A percentile compares a stretch with the other conserved stretches of the same genome.
These are phyloP conservation scores for Daldinia grandis DNA, from an alignment of 495 filamentous ascomycete genomes.

Conservation along the genomic window DNA sequence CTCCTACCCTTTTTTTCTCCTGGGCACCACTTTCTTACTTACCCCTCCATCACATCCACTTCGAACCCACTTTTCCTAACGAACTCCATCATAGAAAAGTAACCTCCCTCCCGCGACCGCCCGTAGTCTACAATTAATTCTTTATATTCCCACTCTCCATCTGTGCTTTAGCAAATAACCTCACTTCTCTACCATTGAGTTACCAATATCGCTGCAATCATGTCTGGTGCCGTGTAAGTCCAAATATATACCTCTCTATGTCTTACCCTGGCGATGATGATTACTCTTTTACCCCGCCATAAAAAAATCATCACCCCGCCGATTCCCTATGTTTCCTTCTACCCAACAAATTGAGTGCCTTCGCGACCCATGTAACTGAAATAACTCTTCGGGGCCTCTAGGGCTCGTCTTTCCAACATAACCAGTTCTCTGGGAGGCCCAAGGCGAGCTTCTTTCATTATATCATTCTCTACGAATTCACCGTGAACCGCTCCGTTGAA, in stretches of 20 bases:
- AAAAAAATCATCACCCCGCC: conserved; percentile 32
- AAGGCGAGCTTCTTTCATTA: conserved; percentile 51
- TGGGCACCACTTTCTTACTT: conserved; percentile 30
- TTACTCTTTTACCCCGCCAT: conserved; percentile 26
- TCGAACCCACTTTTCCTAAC: conserved; percentile 36
- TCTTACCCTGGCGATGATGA: conserved; percentile 38
- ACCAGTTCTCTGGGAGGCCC: conserved; percentile 67
- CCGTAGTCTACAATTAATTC: conserved; percentile 18
- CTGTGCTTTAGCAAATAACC: conserved; percentile 19
- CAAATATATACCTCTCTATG: conserved; percentile 43
- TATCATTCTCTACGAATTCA: conserved; percentile 35
- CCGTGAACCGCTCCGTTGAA: conserved; percentile 33
- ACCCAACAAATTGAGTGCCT: conserved; percentile 10
- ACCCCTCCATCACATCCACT: conserved; percentile 34
- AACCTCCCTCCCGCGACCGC: conserved; percentile 29
- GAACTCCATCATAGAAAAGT: conserved; percentile 41
- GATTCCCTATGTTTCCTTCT: conserved; percentile 12
- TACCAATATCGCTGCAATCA: conserved; percentile 45
- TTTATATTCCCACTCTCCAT: conserved; percentile 18
- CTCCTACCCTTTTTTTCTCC: conserved; percentile 28
- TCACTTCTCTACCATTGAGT: conserved; percentile 26
- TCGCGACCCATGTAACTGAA: conserved; percentile 56
- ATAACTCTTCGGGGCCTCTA: conserved; percentile 64
- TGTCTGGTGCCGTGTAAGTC: conserved; percentile 66
- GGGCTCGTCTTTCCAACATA: conserved; percentile 87